Base-by-base conservation (phyloP, 2,329 filamentous ascomycete genomes). In the Hypoxylon sp. region DNA sequence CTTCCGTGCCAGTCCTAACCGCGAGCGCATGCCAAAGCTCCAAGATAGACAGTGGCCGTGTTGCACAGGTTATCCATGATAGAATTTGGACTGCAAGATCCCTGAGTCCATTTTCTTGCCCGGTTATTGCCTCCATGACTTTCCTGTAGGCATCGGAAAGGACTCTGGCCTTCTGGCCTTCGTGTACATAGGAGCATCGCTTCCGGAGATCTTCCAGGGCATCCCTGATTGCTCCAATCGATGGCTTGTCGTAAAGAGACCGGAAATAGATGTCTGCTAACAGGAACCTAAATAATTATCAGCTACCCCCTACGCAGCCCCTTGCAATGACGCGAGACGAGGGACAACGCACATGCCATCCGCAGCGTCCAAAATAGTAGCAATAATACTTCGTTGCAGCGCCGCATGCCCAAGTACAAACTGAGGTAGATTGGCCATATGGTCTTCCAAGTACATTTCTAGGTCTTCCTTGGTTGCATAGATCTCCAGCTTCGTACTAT, bases 11-110 rank as follows among this genome's bases (percentile, higher is more conserved):
- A 1, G 48, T 1, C 33, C 77, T 72, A 0, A 78, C 64, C 0
- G 75, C 78, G 11, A 83, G 70, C 0, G 78, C 79, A 58, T 81
- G 71, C 46, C 72, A 71, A 3, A 82, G 69, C 53, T 81, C 77
- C 0, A 15, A 0, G 1, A 52, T 67, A 1, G 56, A 71, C 0
- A 82, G 56, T 0, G 65, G 73, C 35, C 73, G 69, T 40, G 65
- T 72, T 0, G 77, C 71, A 31, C 55, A 77, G 0, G 68, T 70
- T 8, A 82, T 74, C 79, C 77, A 82, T 0, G 68, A 67, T 0
- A 82, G 51, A 2, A 71, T 67, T 15, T 74, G 52, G 5, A 70
- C 75, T 0, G 80, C 80, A 33, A 80, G 67, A 0, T 72, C 52
- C n/a, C 38, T 31, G 8, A 72, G 60, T 3, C 71, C 73, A 1